These are phyloP conservation scores for Ichthyophthirius multifiliis DNA, from an alignment of 169 alveolate genomes.

Conservation along the genomic window DNA sequence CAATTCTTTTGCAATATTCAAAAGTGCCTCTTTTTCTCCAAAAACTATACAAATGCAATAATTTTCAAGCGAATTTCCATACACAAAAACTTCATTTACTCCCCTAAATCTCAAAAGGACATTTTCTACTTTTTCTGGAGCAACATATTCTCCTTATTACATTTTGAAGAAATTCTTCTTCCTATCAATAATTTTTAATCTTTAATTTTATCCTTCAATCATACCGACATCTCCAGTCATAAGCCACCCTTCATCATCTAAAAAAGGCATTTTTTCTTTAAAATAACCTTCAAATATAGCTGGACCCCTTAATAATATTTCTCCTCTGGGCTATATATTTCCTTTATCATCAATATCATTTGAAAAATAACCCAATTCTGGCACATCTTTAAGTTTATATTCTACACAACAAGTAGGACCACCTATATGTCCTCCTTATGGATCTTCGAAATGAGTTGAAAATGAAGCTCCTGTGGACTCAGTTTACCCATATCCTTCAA, in stretches of 20 bases:
- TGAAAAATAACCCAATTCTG: constrained; percentile 74
- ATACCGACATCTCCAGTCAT: constrained; percentile 93
- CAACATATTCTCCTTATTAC: constrained; percentile 95
- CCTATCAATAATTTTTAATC: constrained; percentile 92
- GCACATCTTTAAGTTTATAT: constrained; percentile 66
- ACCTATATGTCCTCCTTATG: constrained; percentile 60
- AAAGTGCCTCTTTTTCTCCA: constrained; percentile 31
- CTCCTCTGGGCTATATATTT: constrained; percentile 78
- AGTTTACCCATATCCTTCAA: constrained; percentile 79
- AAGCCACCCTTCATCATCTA: constrained; percentile 91
- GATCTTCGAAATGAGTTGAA: constrained; percentile 50
- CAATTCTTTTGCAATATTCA: constrained; percentile 10
- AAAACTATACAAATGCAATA: constrained; percentile 57
- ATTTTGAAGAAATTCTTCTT: constrained; percentile 93
- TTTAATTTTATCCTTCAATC: constrained; percentile 71
- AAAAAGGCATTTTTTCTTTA: constrained; percentile 66
- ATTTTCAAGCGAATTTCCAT: constrained; percentile 63
- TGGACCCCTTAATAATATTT: constrained; percentile 82
- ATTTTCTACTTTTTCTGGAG: constrained; percentile 93
- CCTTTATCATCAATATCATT: constrained; percentile 51
- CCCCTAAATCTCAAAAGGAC: constrained; percentile 61
- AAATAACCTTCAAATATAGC: constrained; percentile 74
- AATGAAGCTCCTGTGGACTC: constrained; percentile 67
- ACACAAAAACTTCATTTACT: constrained; percentile 55
- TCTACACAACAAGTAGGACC: constrained; percentile 60